Conservation (phyloP, 148 eudicot genomes). For the Polygonum aviculare region DNA sequence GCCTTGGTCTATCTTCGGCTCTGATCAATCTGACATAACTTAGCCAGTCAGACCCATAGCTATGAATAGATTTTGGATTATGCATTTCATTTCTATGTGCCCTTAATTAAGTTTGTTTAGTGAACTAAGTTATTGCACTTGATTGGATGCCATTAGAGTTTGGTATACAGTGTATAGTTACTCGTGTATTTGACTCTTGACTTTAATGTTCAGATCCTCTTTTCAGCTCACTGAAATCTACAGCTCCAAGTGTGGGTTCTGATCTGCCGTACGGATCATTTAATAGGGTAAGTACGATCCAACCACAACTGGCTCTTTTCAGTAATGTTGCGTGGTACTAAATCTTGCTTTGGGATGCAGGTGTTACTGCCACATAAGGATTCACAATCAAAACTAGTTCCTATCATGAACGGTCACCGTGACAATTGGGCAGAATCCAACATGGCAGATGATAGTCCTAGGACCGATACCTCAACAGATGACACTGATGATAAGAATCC, state of each 20-base stretch:
- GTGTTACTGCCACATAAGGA: conserved; percentile 30
- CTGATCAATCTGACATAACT: not conserved
- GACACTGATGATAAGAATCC: conserved; percentile 63
- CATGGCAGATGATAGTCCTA: conserved; percentile 76
- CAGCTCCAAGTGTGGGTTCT: conserved; percentile 32
- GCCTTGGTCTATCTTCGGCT: not conserved
- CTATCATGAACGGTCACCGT: conserved; percentile 33
- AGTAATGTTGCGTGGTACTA: not conserved
- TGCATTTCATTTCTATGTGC: not conserved
- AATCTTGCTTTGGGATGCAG: conserved; percentile 32
- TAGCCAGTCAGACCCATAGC: not conserved
- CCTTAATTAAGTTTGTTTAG: not conserved
- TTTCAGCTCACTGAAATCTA: conserved; percentile 40
- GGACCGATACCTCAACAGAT: conserved; percentile 75
- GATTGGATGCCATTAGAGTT: conserved; percentile 4
- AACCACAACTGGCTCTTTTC: not conserved
- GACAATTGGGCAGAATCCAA: conserved; percentile 74
- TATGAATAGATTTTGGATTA: not conserved
- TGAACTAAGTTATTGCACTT: not conserved
- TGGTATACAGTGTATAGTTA: not conserved
- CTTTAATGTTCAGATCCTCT: conserved; percentile 26
- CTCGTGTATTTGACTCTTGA: not conserved
- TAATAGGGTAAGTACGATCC: conserved; percentile 35
- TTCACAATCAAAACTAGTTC: conserved; percentile 26
- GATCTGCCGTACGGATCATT: conserved; percentile 51